phyloP scores from a whole-genome alignment of 2,329 filamentous ascomycete species.

The Coniella lustricola region DNA sequence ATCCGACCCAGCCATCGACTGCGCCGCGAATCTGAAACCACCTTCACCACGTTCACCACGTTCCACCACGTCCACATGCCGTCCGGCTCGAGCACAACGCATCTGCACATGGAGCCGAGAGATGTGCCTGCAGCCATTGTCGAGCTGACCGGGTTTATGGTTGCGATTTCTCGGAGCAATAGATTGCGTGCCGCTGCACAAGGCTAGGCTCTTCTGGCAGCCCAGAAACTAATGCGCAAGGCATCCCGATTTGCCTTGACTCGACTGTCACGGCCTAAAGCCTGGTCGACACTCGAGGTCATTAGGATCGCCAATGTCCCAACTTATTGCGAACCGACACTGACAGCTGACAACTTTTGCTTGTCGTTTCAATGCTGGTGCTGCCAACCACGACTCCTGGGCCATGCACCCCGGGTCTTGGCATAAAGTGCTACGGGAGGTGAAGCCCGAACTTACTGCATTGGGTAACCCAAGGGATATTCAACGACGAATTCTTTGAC shows the following conservation, averaged over 20 bases:
- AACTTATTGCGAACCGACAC: not conserved
- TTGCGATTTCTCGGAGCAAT: constrained; percentile 2
- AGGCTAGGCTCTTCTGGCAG: constrained; percentile 2
- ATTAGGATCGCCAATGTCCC: not conserved
- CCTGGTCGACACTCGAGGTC: not conserved
- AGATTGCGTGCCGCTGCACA: constrained; percentile 4
- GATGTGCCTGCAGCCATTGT: not conserved
- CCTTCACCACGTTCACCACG: no score
- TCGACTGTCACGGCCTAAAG: not conserved
- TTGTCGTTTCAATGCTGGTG: not conserved
- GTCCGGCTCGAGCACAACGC: no score
- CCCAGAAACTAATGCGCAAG: not conserved
- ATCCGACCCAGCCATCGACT: not conserved
- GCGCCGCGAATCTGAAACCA: not conserved
- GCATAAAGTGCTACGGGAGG: constrained; percentile 2
- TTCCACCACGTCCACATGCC: not conserved
- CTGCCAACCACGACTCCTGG: not conserved
- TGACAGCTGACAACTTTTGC: no score
- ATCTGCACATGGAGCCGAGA: no score
- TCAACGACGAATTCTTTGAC: not conserved
- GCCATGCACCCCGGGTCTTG: constrained; percentile 6
- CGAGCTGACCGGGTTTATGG: not conserved
- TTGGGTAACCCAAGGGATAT: not conserved
- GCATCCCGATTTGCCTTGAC: not conserved
- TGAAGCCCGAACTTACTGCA: constrained; percentile 9